Percentiles rank a stretch among this genome's conserved stretches.
Evolutionary conservation across 495 filamentous ascomycete species (phyloP).

Genomic region (Rusavskia elegans): DNA sequence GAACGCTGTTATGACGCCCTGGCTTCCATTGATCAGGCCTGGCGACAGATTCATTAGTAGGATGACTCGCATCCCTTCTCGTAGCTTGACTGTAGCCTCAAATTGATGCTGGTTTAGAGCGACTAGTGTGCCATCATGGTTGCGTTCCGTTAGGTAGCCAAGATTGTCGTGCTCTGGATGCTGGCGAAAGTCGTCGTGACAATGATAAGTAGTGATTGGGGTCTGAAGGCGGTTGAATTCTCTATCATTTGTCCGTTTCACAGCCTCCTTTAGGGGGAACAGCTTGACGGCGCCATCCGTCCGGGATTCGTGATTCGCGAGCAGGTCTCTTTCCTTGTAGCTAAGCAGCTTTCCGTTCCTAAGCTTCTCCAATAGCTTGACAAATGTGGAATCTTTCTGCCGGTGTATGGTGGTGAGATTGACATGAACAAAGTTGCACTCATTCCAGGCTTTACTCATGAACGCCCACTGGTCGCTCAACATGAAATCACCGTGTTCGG

Average conservation of each 20-base stretch:
- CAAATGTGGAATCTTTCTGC: slow-evolving; percentile 32
- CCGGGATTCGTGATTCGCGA: slow-evolving; percentile 29
- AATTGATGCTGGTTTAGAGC: slow-evolving; percentile 5
- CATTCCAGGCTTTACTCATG: slow-evolving; percentile 15
- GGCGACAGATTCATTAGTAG: slow-evolving; percentile 26
- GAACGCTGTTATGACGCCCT: slow-evolving; percentile 29
- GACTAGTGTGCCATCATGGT: slow-evolving; percentile 10
- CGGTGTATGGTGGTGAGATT: slow-evolving; percentile 35
- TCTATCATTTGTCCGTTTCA: slow-evolving; percentile 21
- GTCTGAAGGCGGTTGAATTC: slow-evolving; percentile 20
- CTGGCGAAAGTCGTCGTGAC: slow-evolving; percentile 14
- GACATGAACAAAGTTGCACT: slow-evolving; percentile 19
- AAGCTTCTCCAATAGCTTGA: slow-evolving; percentile 33
- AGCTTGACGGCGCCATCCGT: slow-evolving; percentile 29
- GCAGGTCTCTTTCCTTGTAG: slow-evolving; percentile 21
- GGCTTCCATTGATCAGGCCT: slow-evolving; percentile 33
- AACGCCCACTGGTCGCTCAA: slow-evolving; percentile 11
- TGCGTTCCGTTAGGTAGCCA: slow-evolving; percentile 10
- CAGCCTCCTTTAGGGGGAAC: slow-evolving; percentile 26
- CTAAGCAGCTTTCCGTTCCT: slow-evolving; percentile 25
- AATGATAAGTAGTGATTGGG: slow-evolving; percentile 5
- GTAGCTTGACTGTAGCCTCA: slow-evolving; percentile 16
- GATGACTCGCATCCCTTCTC: slow-evolving; percentile 28
- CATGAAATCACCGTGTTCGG: slow-evolving; percentile 2
- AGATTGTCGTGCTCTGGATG: slow-evolving; percentile 9